These are phyloP conservation scores for Amanita fuliginea DNA, from an alignment of 768 basidiomycete species.

Conservation along the genomic window DNA sequence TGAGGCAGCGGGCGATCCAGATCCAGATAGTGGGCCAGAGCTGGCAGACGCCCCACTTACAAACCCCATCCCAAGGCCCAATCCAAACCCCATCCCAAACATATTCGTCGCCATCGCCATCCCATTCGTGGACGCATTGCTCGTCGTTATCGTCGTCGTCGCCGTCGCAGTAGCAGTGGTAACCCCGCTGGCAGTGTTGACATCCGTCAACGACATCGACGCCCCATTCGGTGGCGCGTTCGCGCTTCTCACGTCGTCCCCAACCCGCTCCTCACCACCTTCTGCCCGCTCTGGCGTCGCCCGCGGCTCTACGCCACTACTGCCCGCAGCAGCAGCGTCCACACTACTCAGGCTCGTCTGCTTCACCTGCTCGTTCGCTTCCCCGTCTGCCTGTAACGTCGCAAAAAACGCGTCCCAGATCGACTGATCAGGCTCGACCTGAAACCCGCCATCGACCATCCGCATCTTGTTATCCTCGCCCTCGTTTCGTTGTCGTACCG, in stretches of 20 bases:
- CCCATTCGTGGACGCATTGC: background rate
- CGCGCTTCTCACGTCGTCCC: background rate
- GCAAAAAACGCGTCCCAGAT: slow-evolving; percentile 11
- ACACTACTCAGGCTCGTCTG: background rate
- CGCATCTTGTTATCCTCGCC: background rate
- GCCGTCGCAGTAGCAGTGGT: background rate
- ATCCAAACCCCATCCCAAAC: slow-evolving; percentile 17
- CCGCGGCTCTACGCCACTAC: background rate
- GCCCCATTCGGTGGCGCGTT: background rate
- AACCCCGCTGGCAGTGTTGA: too few relatives aligned
- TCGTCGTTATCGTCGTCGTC: background rate
- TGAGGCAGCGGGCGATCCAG: background rate
- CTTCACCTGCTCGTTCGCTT: background rate
- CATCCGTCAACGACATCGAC: too few relatives aligned
- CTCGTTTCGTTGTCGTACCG: background rate
- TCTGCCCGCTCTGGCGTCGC: background rate
- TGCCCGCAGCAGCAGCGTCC: background rate
- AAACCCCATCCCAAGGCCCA: slow-evolving; percentile 7
- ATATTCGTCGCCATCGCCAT: slow-evolving; percentile 10
- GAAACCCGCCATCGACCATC: background rate
- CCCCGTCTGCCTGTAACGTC: slow-evolving; percentile 8
- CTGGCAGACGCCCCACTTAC: background rate
- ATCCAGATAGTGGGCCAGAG: too few relatives aligned
- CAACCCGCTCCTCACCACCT: background rate
- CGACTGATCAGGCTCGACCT: slow-evolving; percentile 8